These are phyloP conservation scores for Neurospora sp. DNA, from an alignment of 495 filamentous ascomycete genomes.

Conservation along the genomic window DNA sequence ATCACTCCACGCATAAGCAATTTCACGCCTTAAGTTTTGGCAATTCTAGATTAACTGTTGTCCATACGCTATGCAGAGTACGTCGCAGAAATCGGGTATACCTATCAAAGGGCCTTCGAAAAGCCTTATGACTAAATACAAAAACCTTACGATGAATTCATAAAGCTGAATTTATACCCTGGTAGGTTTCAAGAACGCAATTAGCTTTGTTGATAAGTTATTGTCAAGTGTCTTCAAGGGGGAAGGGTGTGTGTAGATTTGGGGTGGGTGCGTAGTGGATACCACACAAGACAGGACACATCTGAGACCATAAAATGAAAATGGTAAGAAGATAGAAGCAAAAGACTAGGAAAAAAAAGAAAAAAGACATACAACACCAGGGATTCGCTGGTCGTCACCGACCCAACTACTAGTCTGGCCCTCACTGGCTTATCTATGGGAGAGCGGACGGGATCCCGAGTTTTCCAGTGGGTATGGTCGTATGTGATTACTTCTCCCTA, in stretches of 20 bases:
- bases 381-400: conserved; percentile 31
- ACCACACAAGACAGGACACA: background rate
- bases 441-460: conserved; percentile 44
- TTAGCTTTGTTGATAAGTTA: background rate
- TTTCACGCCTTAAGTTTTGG: background rate
- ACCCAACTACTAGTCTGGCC: conserved; percentile 36
- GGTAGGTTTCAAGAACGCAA: background rate
- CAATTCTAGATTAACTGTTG: background rate
- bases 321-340: background rate
- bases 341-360: background rate
- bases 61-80: background rate
- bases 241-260: background rate
- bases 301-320: background rate
- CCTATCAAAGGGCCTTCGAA: background rate
- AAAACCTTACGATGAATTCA: background rate
- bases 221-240: background rate
- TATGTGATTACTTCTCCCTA: background rate
- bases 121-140: background rate
- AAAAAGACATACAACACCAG: conserved; percentile 35
- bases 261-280: background rate
- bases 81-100: background rate
- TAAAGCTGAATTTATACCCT: background rate
- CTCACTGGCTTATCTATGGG: conserved; percentile 30
- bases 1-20: background rate
- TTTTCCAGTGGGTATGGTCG: conserved; percentile 15